Conservation (phyloP, 768 basidiomycete genomes). For the Suillus sp. region DNA sequence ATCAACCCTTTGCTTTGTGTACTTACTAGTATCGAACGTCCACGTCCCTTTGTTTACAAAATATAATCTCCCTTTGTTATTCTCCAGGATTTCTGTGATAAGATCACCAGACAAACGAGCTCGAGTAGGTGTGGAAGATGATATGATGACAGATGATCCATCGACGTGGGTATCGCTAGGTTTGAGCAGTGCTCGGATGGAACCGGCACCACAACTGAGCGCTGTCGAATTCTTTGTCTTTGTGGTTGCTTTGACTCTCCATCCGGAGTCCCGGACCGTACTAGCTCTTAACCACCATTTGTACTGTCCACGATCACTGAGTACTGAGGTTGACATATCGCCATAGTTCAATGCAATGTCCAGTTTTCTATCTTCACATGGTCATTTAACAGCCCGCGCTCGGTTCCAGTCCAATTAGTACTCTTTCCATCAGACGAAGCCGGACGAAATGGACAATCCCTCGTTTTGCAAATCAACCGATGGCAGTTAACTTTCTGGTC, state of each 20-base stretch:
- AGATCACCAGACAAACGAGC: not conserved
- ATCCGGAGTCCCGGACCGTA: no score
- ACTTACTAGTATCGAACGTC: not conserved
- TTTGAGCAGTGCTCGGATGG: not conserved
- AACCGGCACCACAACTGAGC: not conserved
- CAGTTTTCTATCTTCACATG: not conserved
- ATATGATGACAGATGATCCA: not conserved
- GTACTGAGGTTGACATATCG: not conserved
- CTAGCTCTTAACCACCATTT: not conserved
- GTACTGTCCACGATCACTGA: not conserved
- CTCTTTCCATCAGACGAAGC: not conserved
- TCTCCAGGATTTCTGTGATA: not conserved
- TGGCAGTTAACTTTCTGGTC: slow-evolving; percentile 22
- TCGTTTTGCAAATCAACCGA: slow-evolving; percentile 46
- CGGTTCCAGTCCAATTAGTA: no score
- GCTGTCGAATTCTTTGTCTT: not conserved
- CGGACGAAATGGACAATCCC: slow-evolving; percentile 51
- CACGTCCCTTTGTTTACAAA: not conserved
- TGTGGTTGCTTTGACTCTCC: not conserved
- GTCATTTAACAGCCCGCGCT: slow-evolving; percentile 14
- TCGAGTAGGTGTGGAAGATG: not conserved
- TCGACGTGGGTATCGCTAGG: not conserved
- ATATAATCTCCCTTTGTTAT: not conserved
- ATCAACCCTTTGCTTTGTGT: not conserved
- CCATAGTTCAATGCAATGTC: not conserved